Evolutionary conservation across 768 basidiomycete species (phyloP), one percentile per base, ranked within the genome.

Genomic region (Zangia roseola): DNA sequence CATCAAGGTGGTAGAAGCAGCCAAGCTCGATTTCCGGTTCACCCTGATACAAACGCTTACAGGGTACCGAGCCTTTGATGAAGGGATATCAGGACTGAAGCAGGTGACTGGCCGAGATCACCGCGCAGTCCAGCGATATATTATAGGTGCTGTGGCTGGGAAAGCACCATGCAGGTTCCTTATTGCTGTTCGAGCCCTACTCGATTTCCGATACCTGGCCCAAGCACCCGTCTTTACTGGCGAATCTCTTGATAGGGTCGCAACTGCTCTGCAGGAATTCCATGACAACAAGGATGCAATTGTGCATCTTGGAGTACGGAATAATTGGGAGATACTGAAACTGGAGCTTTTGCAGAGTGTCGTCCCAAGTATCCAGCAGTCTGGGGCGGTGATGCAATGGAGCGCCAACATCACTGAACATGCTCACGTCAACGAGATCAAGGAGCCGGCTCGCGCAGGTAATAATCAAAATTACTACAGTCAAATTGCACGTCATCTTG

Each of bases 21-120:
- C 46, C 2, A 70, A 76, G 49, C 54, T 75, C 4, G 67, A 75
- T 48, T 69, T 69, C 49, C 62, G 64, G 5, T 68, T 72, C 36
- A 65, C 63, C 0, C 40, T 71, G n/a, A 60, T 76, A 14, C 73
- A 74, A 19, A 63, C 65, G 13, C 63, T 58, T 39, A 60, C 59
- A 10, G 70, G 71, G 5, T 70, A 64, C 54, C 54, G 65, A 23
- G 69, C 70, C 20, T 76, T 74, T 44, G 54, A 59, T 13, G 65
- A 70, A 24, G 74, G 74, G 0, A 67, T 76, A 12, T 72, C 69
- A 10, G 50, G 53, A n/a, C 40, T 76, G 25, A 75, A 75, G n/a
- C n/a, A n/a, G n/a, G n/a, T n/a, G n/a, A n/a, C n/a, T n/a, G n/a
- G n/a, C n/a, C n/a, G n/a, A n/a, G n/a, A n/a, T n/a, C n/a, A n/a